Conservation (phyloP, 2,329 filamentous ascomycete species). For the Phialophora tarda region DNA sequence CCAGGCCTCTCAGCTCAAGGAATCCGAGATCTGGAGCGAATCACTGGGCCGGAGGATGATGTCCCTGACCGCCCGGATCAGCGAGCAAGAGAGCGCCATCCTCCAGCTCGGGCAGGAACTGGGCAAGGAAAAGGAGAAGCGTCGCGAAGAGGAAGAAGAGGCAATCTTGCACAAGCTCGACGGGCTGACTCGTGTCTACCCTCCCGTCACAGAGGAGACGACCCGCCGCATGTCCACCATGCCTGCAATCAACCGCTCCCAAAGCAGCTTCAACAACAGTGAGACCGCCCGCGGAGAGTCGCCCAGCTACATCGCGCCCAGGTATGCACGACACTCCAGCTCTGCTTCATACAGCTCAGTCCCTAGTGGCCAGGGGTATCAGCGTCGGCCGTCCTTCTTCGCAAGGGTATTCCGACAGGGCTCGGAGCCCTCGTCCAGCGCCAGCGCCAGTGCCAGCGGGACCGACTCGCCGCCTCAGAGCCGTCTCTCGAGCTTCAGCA, state of each 20-base stretch:
- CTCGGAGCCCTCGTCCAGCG: background rate
- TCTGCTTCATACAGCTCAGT: background rate
- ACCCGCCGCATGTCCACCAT: constrained; percentile 5
- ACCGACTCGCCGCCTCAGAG: constrained; percentile 3
- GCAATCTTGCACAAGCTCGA: constrained; percentile 7
- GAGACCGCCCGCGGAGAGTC: background rate
- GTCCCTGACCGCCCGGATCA: constrained; percentile 9
- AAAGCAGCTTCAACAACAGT: constrained; percentile 3
- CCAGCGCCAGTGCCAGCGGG: background rate
- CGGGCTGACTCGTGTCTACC: constrained; percentile 1
- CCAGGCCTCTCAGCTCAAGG: constrained; percentile 8
- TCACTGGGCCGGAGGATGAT: constrained; percentile 5
- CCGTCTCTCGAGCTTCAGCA: constrained; percentile 10
- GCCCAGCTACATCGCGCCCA: background rate
- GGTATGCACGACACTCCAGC: constrained; percentile 8
- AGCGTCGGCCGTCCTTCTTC: constrained; percentile 2
- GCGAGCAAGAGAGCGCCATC: constrained; percentile 8
- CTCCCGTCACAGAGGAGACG: background rate
- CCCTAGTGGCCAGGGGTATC: background rate
- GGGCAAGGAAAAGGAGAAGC: constrained; percentile 8
- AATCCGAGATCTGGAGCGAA: constrained; percentile 9
- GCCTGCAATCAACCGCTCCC: background rate
- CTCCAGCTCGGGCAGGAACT: constrained; percentile 9
- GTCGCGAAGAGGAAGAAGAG: constrained; percentile 8
- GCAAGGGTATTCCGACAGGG: constrained; percentile 7